A percentile compares a stretch with the other conserved stretches of the same genome.
phyloP scores from a whole-genome alignment of 2,329 filamentous ascomycete genomes.

The Penicillium polonicum region DNA sequence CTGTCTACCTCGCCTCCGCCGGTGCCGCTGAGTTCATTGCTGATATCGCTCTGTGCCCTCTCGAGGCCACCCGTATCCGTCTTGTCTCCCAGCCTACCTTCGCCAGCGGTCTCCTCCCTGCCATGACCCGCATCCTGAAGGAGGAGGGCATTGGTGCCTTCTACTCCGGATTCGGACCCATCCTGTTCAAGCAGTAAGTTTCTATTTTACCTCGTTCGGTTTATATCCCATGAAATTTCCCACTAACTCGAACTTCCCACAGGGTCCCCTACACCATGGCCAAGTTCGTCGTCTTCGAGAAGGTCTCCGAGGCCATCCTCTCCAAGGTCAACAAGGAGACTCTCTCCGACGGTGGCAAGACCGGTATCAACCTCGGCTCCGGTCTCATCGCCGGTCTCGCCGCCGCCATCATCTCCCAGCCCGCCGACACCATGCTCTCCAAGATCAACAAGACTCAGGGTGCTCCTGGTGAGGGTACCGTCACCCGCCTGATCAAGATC shows the following conservation, averaged over 20 bases:
- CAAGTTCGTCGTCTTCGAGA: constrained; percentile 94
- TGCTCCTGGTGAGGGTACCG: constrained; percentile 79
- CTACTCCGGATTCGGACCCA: constrained; percentile 88
- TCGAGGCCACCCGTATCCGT: constrained; percentile 91
- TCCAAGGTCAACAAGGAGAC: constrained; percentile 66
- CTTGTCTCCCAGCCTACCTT: constrained; percentile 86
- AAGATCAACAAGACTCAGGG: constrained; percentile 97
- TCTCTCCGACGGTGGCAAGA: constrained; percentile 68
- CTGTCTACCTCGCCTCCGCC: constrained; percentile 71
- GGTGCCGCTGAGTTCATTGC: constrained; percentile 65
- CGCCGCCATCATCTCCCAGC: constrained; percentile 82
- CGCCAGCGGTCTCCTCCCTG: constrained; percentile 73
- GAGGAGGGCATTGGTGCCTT: constrained; percentile 81
- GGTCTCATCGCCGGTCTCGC: constrained; percentile 86
- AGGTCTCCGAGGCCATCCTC: constrained; percentile 76
- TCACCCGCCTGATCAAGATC: constrained; percentile 81
- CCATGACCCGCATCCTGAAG: constrained; percentile 79
- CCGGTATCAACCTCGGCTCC: constrained; percentile 77
- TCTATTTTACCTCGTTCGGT: too few relatives aligned
- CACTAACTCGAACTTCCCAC: constrained; percentile 7
- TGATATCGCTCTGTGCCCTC: constrained; percentile 72
- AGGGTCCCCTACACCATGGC: constrained; percentile 91
- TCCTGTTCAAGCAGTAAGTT: constrained; percentile 76
- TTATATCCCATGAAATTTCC: too few relatives aligned
- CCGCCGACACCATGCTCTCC: constrained; percentile 88